Percentiles rank a stretch among this genome's conserved stretches.
Evolutionary conservation across 139 green algal species (phyloP).

Genomic region (Edaphochlamys debaryana): DNA sequence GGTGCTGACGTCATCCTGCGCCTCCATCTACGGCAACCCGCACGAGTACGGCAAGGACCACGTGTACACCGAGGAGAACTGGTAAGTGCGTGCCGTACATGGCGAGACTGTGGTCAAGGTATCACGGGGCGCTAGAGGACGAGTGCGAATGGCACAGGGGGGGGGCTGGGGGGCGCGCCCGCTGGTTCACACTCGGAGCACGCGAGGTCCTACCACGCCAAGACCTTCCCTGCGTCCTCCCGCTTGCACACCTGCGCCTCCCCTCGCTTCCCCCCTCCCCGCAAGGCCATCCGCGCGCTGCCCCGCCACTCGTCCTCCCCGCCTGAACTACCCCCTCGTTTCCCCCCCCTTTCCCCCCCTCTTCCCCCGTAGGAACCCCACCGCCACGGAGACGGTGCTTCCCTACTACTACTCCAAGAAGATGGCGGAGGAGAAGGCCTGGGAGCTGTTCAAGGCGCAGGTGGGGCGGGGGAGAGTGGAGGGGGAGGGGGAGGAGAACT

Average conservation of each 20-base stretch:
- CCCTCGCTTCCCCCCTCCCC: no score
- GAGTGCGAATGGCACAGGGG: no score
- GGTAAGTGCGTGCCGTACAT: not conserved
- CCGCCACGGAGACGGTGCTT: conserved; percentile 4
- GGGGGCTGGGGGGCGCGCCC: no score
- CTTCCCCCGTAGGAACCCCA: not conserved
- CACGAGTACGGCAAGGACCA: conserved; percentile 53
- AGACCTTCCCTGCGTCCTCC: not conserved
- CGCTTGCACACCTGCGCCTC: not conserved
- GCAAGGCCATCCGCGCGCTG: no score
- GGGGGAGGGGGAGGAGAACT: no score
- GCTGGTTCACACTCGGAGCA: no score
- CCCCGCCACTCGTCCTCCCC: no score
- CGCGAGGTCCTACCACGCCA: not conserved
- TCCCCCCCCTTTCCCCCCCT: no score
- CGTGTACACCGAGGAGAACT: conserved; percentile 65
- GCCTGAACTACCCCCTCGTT: no score
- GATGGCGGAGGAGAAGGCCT: conserved; percentile 33
- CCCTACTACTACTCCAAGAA: conserved; percentile 45
- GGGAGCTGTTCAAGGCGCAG: conserved; percentile 42
- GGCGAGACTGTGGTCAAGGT: no score
- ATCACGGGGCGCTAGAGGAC: no score
- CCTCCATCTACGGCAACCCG: conserved; percentile 50
- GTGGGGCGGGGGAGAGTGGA: no score
- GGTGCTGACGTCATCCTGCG: conserved; percentile 65